Evolutionary conservation across 1,284 basidiomycete species (phyloP), one percentile per base, ranked within the genome.

Genomic region (Leccinum laetum): DNA sequence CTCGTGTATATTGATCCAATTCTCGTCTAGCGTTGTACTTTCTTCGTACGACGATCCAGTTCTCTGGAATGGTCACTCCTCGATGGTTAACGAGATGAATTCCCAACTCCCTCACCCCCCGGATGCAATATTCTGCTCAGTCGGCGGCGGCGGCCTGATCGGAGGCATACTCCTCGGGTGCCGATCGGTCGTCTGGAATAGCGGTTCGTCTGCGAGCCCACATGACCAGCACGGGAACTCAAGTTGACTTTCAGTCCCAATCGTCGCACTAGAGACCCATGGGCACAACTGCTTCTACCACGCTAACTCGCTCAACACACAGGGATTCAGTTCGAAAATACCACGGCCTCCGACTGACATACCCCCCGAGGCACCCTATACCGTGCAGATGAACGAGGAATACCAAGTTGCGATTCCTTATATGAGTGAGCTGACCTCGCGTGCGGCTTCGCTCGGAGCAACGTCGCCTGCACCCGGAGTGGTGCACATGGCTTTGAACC

Each of bases 261-360:
- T 92, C 63, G 76, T 91, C 18, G 81, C 85, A 2, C 71, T 91
- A 18, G 91, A 90, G 75, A 91, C 90, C 2, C 83, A 83, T 61
- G 91, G 91, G 1, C 85, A 87, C 2, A 84, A 90, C 71, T 90
- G 88, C 71, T 91, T 92, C 77, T 89, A 90, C 72, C 83, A 88
- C 68, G 88, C 90, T 11, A 79, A 88, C 64, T 81, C 84, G n/a
- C 76, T 90, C 53, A 91, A 90, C 69, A 78, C 78, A 2, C 75
- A 75, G 13, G 72, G 78, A 7, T 82, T 81, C 70, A 76, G 39
- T 79, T 81, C 72, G 69, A 79, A 66, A 71, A 69, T 57, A 61
- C 65, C 64, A 16, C 69, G 26, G 74, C 75, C 69, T 65, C 65
- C 61, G 68, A 61, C 64, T 18, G 64, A 67, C n/a, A 68, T 84